Evolutionary conservation across 2,329 filamentous ascomycete species (phyloP).

Genomic region (Arthrobotrys iridis): DNA sequence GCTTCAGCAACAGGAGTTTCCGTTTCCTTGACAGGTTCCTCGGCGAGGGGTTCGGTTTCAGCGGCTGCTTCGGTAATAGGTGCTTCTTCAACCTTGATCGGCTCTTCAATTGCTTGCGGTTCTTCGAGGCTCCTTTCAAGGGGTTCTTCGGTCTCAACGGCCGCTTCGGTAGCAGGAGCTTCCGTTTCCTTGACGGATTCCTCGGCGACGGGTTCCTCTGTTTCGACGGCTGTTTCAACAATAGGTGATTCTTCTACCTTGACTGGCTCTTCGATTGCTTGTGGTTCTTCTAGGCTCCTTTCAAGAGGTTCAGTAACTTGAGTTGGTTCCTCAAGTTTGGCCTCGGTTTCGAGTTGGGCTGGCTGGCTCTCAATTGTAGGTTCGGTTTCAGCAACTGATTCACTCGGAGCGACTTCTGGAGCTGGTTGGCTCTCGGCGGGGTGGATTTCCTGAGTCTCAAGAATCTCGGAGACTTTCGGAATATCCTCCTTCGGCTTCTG

Average conservation of each 20-base stretch:
- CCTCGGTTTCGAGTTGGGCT: not conserved
- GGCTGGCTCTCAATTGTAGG: not conserved
- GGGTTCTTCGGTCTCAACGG: not conserved
- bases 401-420: not conserved
- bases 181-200: not conserved
- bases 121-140: constrained; percentile 4
- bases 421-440: not conserved
- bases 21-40: not conserved
- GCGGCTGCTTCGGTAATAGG: not conserved
- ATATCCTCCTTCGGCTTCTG: constrained; percentile 40
- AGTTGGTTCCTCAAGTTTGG: not conserved
- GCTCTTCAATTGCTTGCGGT: not conserved
- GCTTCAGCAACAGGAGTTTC: not conserved
- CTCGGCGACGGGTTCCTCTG: not conserved
- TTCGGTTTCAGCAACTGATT: constrained; percentile 1
- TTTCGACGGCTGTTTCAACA: not conserved
- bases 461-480: constrained; percentile 42
- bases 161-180: not conserved
- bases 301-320: not conserved
- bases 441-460: constrained; percentile 12
- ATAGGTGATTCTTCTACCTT: not conserved
- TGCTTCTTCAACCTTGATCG: not conserved
- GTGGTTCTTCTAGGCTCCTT: not conserved
- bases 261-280: not conserved
- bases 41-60: not conserved